phyloP scores from a whole-genome alignment of 1,139 yeast species.

The Diutina catenulata region DNA sequence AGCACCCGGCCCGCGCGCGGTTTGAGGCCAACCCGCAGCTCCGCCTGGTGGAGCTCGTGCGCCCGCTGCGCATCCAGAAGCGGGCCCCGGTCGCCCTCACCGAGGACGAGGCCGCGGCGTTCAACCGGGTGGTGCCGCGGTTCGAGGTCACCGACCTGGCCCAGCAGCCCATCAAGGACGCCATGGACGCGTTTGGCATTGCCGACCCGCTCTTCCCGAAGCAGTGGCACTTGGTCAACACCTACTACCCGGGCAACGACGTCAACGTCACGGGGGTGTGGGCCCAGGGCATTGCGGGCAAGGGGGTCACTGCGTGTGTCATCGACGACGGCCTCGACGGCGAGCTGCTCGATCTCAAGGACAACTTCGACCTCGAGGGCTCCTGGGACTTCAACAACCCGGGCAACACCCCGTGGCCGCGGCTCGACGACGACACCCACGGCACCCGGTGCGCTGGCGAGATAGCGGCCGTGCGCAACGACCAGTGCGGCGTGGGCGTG shows the following conservation, averaged over 20 bases:
- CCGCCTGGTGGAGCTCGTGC: conserved; percentile 37
- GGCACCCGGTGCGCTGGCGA: conserved; percentile 99
- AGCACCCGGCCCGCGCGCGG: conserved; percentile 15
- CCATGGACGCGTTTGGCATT: conserved; percentile 47
- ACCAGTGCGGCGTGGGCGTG: conserved; percentile 88
- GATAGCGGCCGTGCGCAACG: conserved; percentile 83
- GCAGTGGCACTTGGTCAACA: conserved; percentile 89
- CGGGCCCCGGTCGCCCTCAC: conserved; percentile 28
- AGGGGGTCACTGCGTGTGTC: conserved; percentile 72
- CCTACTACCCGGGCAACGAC: conserved; percentile 66
- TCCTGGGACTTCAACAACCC: conserved; percentile 87
- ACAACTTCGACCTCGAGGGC: conserved; percentile 66
- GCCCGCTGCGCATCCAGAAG: conserved; percentile 33
- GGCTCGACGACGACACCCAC: conserved; percentile 75
- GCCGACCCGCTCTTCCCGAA: conserved; percentile 66
- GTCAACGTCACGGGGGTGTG: conserved; percentile 82
- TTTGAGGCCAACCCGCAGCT: conserved; percentile 19
- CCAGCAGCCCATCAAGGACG: conserved; percentile 27
- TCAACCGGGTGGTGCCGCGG: neutral
- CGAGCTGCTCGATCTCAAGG: conserved; percentile 59
- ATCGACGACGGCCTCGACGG: conserved; percentile 93
- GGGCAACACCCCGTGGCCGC: conserved; percentile 65
- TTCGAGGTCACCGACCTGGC: conserved; percentile 34
- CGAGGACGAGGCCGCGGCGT: conserved; percentile 7
- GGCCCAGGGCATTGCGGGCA: conserved; percentile 74